Base-by-base conservation (phyloP, 2,329 filamentous ascomycete species). In the Aureobasidium sp. region DNA sequence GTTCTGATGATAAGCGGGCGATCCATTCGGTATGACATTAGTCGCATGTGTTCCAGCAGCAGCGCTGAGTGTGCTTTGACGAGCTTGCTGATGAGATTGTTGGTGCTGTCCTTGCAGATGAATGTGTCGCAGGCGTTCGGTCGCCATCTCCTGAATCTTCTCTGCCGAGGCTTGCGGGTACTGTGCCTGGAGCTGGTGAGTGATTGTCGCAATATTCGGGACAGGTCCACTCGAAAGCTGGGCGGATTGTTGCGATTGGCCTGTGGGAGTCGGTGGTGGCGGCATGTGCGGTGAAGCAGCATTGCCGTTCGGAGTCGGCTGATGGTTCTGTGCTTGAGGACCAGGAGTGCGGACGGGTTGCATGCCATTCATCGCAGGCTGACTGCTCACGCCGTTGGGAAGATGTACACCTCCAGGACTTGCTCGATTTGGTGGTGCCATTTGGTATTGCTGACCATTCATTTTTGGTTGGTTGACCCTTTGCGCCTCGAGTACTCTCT, bases 141-240 rank as follows among this genome's bases (percentile, higher is more conserved):
- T 81, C 3, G 82, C 81, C 64, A 82, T 69, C 44, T 77, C 76
- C 61, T 75, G 78, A 10, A 85, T 74, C 68, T 85, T 80, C 30
- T 85, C 82, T 3, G 78, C 75, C 1, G 79, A 74, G 64, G 82
- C 72, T 60, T 77, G 76, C 1, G 82, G 82, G 64, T 82, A 77
- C 65, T 71, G 78, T 59, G 74, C 74, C 64, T 81, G 78, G 16
- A 84, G 76, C 42, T 81, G 78, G 63, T 77, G 80, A 62, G 79
- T 76, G 60, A 83, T 77, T 62, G 76, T 78, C 61, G 78, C 81
- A 62, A 85, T 80, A 8, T 79, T 78, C 14, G 82, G 81, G 49
- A 83, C 77, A 66, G 81, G 78, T 27, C 80, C 79, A 53, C 76
- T 81, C 27, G 78, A 81, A 47, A 83, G 74, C 59, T 78, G 73